These are phyloP conservation scores for Pseudogymnoascus sp. DNA, from an alignment of 2,329 filamentous ascomycete genomes.

Conservation along the genomic window DNA sequence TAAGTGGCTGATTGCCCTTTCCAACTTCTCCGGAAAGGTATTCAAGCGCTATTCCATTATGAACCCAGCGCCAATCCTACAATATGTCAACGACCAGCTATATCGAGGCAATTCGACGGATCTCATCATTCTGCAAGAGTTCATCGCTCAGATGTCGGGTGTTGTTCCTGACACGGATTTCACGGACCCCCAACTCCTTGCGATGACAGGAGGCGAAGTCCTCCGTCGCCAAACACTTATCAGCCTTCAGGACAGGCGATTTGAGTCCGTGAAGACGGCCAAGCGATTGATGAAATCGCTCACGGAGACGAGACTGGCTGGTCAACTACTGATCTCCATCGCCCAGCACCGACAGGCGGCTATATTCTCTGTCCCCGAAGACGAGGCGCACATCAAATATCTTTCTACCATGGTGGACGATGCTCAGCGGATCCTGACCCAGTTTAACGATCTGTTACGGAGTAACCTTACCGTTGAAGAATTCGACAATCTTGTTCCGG, in stretches of 20 bases:
- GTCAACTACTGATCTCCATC: constrained; percentile 78
- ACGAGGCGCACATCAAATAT: constrained; percentile 76
- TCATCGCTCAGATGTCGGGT: constrained; percentile 88
- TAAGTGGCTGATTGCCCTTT: constrained; percentile 82
- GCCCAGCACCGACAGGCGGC: constrained; percentile 86
- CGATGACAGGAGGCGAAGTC: constrained; percentile 77
- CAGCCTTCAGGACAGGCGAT: constrained; percentile 72
- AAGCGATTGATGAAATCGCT: constrained; percentile 73
- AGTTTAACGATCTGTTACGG: constrained; percentile 83
- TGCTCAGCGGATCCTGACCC: constrained; percentile 72
- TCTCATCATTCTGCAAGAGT: constrained; percentile 81
- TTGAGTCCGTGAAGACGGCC: constrained; percentile 65
- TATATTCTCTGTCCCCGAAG: constrained; percentile 63
- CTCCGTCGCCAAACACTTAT: constrained; percentile 74
- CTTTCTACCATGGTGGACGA: constrained; percentile 84
- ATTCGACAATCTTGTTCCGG: constrained; percentile 72
- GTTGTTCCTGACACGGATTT: constrained; percentile 81
- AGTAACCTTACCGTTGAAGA: constrained; percentile 67
- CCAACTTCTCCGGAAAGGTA: constrained; percentile 82
- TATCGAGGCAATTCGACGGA: constrained; percentile 78
- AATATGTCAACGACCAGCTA: constrained; percentile 83
- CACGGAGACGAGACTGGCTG: constrained; percentile 67
- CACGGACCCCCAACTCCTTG: constrained; percentile 77
- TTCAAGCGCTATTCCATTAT: constrained; percentile 80
- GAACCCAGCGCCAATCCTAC: constrained; percentile 74